Conservation (phyloP, 1,139 yeast species). For the Yamadazyma dendronema region DNA sequence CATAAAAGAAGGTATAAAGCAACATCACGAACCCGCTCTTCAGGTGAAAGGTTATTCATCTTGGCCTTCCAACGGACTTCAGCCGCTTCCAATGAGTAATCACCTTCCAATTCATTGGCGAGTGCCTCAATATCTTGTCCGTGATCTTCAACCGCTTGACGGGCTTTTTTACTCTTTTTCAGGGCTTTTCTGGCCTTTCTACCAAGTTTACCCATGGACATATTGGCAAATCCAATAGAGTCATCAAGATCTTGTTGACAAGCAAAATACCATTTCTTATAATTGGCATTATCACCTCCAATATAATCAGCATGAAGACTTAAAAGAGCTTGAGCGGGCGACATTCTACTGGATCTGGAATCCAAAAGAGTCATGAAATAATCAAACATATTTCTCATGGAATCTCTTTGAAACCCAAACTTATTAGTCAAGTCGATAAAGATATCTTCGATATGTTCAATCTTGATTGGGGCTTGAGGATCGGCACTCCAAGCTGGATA, state of each 20-base stretch:
- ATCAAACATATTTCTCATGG: slow-evolving; percentile 96
- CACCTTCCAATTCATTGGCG: slow-evolving; percentile 83
- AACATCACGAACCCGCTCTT: slow-evolving; percentile 85
- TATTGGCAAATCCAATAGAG: slow-evolving; percentile 47
- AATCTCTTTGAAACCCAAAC: slow-evolving; percentile 97
- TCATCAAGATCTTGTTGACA: slow-evolving; percentile 43
- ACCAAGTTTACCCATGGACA: slow-evolving; percentile 73
- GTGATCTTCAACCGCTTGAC: slow-evolving; percentile 50
- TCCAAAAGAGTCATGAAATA: slow-evolving; percentile 92
- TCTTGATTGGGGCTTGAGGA: slow-evolving; percentile 72
- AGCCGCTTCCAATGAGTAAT: slow-evolving; percentile 59
- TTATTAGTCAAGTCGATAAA: slow-evolving; percentile 86
- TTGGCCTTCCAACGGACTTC: slow-evolving; percentile 52
- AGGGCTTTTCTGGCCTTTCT: slow-evolving; percentile 51
- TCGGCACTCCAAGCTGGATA: slow-evolving; percentile 97
- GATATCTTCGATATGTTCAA: slow-evolving; percentile 89
- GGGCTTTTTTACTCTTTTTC: slow-evolving; percentile 63
- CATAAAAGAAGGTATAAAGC: slow-evolving; percentile 88
- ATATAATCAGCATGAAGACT: slow-evolving; percentile 94
- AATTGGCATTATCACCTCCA: slow-evolving; percentile 46
- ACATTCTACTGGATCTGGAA: slow-evolving; percentile 94
- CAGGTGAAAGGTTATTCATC: slow-evolving; percentile 47
- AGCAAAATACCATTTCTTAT: slow-evolving; percentile 46
- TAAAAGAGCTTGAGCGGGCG: slow-evolving; percentile 90
- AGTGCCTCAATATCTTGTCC: slow-evolving; percentile 52